Evolutionary conservation across 257 asterid genomes (phyloP), one percentile per base, ranked within the genome.

Genomic region (Salvia rosmarinus): DNA sequence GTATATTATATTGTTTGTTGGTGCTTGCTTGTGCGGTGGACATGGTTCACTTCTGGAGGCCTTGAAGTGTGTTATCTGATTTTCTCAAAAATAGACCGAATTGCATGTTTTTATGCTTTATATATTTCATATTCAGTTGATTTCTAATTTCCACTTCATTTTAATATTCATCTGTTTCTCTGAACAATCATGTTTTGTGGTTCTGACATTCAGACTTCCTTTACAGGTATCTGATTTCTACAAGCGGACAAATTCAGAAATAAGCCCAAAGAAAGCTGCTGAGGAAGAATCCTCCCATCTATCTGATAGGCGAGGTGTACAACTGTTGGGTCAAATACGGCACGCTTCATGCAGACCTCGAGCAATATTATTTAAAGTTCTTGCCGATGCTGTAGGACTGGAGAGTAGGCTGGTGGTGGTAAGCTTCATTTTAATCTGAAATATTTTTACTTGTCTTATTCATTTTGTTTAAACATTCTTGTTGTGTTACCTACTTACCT

Each of bases 301-400:
- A 59, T 81, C 84, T 76, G 95, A 80, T 55, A 82, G 64, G 81
- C 83, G 84, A 72, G 96, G 96, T 51, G 79, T 91, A 71, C 99
- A 88, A 80, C 75, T 95, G 89, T 77, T 95, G 73, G 97, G 98
- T 67, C 99, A 95, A 77, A 89, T 95, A 77, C 89, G 85, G 78
- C 95, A 91, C 23, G 96, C 97, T 69, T 83, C 99, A 37, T 95
- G 98, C 85, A 88, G 96, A 64, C 90, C 97, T 60, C 88, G 99
- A 67, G 98, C 99, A 72, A 91, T 95, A 73, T 71, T 95, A 39
- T 95, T 95, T 75, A 95, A 95, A 82, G 96, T 89, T 84, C 96
- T 95, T 74, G 99, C 99, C 0, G 99, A 95, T 83, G 80, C 98
- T 63, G 96, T 95, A 71, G 97, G 98, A 79, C 95, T 95, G 70